phyloP scores from a whole-genome alignment of 768 basidiomycete genomes.

The Tylopilus sp. region DNA sequence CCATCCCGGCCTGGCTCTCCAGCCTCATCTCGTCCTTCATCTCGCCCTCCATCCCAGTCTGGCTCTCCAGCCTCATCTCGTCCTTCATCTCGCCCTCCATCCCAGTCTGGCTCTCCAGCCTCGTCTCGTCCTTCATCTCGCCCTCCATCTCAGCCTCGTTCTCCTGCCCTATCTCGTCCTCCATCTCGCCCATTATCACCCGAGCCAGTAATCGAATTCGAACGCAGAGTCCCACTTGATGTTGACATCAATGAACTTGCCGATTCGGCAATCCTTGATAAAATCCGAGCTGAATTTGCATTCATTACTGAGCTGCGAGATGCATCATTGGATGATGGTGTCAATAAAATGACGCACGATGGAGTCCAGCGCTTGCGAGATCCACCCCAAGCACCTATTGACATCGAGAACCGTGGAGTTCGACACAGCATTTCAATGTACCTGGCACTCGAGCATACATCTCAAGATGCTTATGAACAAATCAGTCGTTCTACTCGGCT shows the following conservation, averaged over 20 bases:
- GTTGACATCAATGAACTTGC: not conserved
- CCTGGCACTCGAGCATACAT: not conserved
- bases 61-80: too few species aligned
- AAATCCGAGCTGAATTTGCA: not conserved
- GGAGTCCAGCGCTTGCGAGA: not conserved
- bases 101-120: too few species aligned
- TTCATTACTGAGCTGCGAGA: not conserved
- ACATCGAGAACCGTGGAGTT: not conserved
- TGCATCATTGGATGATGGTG: not conserved
- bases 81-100: too few species aligned
- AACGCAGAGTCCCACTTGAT: not conserved
- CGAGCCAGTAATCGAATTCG: too few species aligned
- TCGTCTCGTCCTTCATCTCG: too few species aligned
- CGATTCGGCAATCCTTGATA: not conserved
- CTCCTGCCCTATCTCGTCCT: not conserved
- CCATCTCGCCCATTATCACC: not conserved
- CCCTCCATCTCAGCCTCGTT: not conserved
- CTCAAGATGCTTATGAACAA: not conserved
- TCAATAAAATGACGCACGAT: not conserved
- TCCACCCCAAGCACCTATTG: not conserved
- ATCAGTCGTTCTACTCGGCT: not conserved
- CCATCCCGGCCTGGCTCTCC: too few species aligned
- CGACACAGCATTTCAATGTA: not conserved
- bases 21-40: too few species aligned
- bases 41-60: too few species aligned